Evolutionary conservation across 164 flowering plant genomes (phyloP), one percentile per base, ranked within the genome.

Genomic region (Protea cynaroides): DNA sequence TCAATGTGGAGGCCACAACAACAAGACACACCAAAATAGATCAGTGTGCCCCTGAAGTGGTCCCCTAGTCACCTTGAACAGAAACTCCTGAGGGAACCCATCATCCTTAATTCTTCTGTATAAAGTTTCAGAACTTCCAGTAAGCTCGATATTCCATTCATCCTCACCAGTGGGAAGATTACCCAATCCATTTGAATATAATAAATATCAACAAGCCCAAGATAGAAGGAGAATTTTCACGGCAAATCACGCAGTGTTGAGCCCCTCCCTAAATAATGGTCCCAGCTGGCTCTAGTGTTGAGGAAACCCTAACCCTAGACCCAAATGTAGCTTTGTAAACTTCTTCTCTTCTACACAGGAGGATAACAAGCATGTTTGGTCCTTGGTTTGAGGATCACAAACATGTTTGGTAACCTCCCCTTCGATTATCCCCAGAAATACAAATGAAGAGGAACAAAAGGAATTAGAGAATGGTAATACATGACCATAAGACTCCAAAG

Each of bases 131-230:
- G 58, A 69, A 50, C 56, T 37, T 57, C 60, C 15, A 65, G 56
- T 29, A 13, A 68, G 19, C 29, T 61, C n/a, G 63, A 66, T 40
- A 49, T 34, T 63, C 53, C 25, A 59, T 65, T 50, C 59, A 52
- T 70, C 74, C 73, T 63, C 24, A 55, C 43, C 47, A 49, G 56
- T 59, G 52, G 71, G 62, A 53, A 68, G 56, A 66, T 49, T 36
- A 63, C 61, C 49, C 57, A 47, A 62, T 52, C 47, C 56, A 67
- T 65, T 59, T 63, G 63, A 67, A 58, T 61, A 67, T 51, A 38
- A 36, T 25, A 53, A 55, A 14, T 43, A 56, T 47, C 40, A 55
- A 61, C 67, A 56, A 51, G 59, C 70, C 38, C 61, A 47, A 68
- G 63, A 71, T 57, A 44, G 52, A 22, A 68, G 54, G 43, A 38